Conservation (phyloP, 306 rosid genomes). For the Vigna trinervia region DNA sequence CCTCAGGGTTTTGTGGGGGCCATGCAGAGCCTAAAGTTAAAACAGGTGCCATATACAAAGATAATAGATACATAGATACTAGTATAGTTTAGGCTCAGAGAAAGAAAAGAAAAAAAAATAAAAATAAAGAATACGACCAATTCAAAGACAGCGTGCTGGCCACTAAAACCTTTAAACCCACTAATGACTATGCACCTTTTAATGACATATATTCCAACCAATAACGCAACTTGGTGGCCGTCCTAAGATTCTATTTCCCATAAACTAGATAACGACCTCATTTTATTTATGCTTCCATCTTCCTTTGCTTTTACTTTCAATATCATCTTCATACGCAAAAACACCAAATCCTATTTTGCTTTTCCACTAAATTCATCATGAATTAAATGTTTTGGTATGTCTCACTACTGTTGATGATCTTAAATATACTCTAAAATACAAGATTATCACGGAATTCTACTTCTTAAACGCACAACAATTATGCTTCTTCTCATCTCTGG, state of each 20-base stretch:
- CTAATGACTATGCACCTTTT: slow-evolving; percentile 63
- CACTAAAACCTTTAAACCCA: slow-evolving; percentile 64
- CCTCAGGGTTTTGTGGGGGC: slow-evolving; percentile 57
- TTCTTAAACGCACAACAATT: slow-evolving; percentile 42
- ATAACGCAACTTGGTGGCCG: slow-evolving; percentile 67
- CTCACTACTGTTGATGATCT: slow-evolving; percentile 42
- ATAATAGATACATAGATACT: background rate
- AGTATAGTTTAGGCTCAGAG: slow-evolving; percentile 32
- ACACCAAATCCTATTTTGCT: slow-evolving; percentile 60
- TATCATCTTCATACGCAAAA: slow-evolving; percentile 52
- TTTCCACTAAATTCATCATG: slow-evolving; percentile 43
- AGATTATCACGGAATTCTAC: slow-evolving; percentile 32
- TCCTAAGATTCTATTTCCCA: slow-evolving; percentile 74
- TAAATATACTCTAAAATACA: slow-evolving; percentile 30
- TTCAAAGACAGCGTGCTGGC: slow-evolving; percentile 65
- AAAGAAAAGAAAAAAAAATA: slow-evolving; percentile 2
- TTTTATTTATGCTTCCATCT: background rate
- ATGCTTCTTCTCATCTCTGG: slow-evolving; percentile 39
- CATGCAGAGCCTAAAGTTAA: slow-evolving; percentile 40
- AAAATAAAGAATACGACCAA: slow-evolving; percentile 37
- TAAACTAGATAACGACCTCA: slow-evolving; percentile 54
- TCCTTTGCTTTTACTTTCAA: background rate
- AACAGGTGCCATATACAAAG: slow-evolving; percentile 46
- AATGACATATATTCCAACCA: slow-evolving; percentile 63
- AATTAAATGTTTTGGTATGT: slow-evolving; percentile 26